Conservation (phyloP, 371 early-diverging fungal genomes). For the Rhizomucor miehei region DNA sequence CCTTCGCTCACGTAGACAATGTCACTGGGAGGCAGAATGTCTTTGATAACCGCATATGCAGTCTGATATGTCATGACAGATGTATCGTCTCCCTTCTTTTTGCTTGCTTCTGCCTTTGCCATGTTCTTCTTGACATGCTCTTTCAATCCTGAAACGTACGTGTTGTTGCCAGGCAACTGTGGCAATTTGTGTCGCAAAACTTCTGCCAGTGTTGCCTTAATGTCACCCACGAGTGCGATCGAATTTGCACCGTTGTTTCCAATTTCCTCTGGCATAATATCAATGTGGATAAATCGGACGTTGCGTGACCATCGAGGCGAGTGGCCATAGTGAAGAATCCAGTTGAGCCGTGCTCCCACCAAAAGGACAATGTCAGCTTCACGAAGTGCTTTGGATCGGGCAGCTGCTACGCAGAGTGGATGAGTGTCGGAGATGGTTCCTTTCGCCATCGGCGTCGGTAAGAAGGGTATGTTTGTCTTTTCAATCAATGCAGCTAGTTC, state of each 20-base stretch:
- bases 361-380: slow-evolving; percentile 73
- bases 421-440: slow-evolving; percentile 70
- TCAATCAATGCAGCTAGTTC: slow-evolving; percentile 58
- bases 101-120: slow-evolving; percentile 24
- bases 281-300: slow-evolving; percentile 71
- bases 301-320: slow-evolving; percentile 53
- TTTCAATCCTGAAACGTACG: slow-evolving; percentile 31
- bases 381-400: slow-evolving; percentile 64
- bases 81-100: slow-evolving; percentile 30
- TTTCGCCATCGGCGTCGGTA: slow-evolving; percentile 85
- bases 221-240: slow-evolving; percentile 63
- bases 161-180: slow-evolving; percentile 7
- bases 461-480: slow-evolving; percentile 59
- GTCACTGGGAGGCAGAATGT: slow-evolving; percentile 31
- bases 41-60: slow-evolving; percentile 65
- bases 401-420: slow-evolving; percentile 66
- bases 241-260: slow-evolving; percentile 51
- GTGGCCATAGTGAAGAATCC: slow-evolving; percentile 79
- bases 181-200: slow-evolving; percentile 25
- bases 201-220: slow-evolving; percentile 51
- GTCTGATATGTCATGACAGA: slow-evolving; percentile 68
- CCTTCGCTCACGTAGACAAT: slow-evolving; percentile 75
- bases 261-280: slow-evolving; percentile 68
- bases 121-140: slow-evolving; percentile 47
- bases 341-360: slow-evolving; percentile 75